Evolutionary conservation across 2,329 filamentous ascomycete species (phyloP), one percentile per base, ranked within the genome.

Genomic region (Alternaria novae-zelandiae): DNA sequence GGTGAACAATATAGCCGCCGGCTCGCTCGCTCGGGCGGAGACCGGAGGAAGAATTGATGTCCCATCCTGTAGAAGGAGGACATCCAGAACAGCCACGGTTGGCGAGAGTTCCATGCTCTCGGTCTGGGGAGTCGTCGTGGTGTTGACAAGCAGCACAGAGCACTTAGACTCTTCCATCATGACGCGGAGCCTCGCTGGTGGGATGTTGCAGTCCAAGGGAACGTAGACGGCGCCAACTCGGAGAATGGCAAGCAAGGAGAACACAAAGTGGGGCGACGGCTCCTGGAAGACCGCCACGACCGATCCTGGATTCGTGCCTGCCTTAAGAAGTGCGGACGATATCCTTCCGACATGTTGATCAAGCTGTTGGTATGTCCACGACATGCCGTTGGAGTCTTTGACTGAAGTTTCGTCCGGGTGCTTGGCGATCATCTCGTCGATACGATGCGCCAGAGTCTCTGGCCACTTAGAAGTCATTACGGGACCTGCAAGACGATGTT

Each of bases 1-100:
- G 0, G 84, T 86, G 64, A 89, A 87, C 6, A 91, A 83, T 5
- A 89, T 82, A 68, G 87, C 90, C 0, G 88, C 88, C 20, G 43
- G 43, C 20, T 20, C 17, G 17, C 20, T 21, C 20, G 43, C 17
- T 21, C 20, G 17, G 3, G 83, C 81, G 10, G 21, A 25, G n/a
- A 46, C 36, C 20, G 32, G 26, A 32, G n/a, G 11, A 13, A n/a
- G 26, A 2, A 2, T 53, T 32, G 26, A 28, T 9, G 11, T 12
- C 15, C 23, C 28, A 30, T 36, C 5, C 9, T 28, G n/a, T 17
- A 28, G n/a, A 23, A n/a, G 23, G 21, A 28, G 15, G 23, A 25
- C 15, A n/a, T 17, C 15, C 11, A 21, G 43, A 7, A 55, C 36
- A 45, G 26, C 43, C 36, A 55, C 53, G 15, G 17, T 21, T 13